phyloP scores from a whole-genome alignment of 495 filamentous ascomycete genomes.

The Trichoderma erinaceum region DNA sequence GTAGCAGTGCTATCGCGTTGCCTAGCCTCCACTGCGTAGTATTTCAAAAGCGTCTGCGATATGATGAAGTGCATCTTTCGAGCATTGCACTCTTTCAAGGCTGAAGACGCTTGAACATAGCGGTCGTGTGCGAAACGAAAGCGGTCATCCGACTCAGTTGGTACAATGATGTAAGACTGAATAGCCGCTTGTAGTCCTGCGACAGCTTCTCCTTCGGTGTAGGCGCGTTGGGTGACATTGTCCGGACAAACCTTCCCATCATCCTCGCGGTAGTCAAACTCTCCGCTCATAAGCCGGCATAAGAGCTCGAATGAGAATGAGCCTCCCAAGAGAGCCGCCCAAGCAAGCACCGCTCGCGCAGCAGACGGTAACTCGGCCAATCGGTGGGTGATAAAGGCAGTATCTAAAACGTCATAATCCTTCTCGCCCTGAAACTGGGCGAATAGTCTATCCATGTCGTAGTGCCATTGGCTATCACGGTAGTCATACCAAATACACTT shows the following conservation, averaged over 20 bases:
- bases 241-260: constrained; percentile 18
- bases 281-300: constrained; percentile 66
- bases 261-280: constrained; percentile 52
- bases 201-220: constrained; percentile 51
- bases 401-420: constrained; percentile 71
- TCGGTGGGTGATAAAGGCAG: constrained; percentile 69
- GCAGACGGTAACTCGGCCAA: constrained; percentile 68
- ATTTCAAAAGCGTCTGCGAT: constrained; percentile 68
- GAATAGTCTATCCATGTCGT: constrained; percentile 75
- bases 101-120: constrained; percentile 67
- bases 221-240: constrained; percentile 17
- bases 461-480: constrained; percentile 72
- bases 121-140: constrained; percentile 77
- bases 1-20: constrained; percentile 61
- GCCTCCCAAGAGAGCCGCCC: constrained; percentile 73
- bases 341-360: constrained; percentile 72
- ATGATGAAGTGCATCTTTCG: constrained; percentile 84
- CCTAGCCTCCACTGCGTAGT: constrained; percentile 51
- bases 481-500: constrained; percentile 86
- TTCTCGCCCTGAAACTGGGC: constrained; percentile 69
- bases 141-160: constrained; percentile 69
- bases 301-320: constrained; percentile 75
- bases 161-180: constrained; percentile 66
- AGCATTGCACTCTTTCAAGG: constrained; percentile 60
- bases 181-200: constrained; percentile 73